phyloP scores from a whole-genome alignment of 169 alveolate species.

The Eimeria necatrix region DNA sequence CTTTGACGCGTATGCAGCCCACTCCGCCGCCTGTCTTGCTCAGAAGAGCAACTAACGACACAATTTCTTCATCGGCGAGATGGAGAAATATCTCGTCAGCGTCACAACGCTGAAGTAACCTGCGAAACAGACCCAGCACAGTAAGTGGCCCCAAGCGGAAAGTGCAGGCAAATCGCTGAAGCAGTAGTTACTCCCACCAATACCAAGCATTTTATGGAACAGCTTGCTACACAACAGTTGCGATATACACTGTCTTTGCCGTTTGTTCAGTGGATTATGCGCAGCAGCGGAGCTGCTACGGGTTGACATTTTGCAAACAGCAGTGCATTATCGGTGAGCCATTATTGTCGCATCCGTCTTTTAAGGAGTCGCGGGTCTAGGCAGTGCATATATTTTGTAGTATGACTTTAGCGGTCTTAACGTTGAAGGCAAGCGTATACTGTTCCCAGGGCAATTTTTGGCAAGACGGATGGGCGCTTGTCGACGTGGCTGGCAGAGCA shows the following conservation, averaged over 20 bases:
- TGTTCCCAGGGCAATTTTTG: conserved; percentile 58
- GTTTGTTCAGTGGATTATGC: conserved; percentile 57
- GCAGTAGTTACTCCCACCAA: too few relatives aligned
- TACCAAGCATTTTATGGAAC: too few relatives aligned
- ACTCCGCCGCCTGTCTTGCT: conserved; percentile 69
- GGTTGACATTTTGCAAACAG: conserved; percentile 57
- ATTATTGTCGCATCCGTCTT: background rate
- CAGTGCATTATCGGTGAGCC: conserved; percentile 64
- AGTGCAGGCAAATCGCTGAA: too few relatives aligned
- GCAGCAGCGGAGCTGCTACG: conserved; percentile 74
- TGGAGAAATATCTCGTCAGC: conserved; percentile 31
- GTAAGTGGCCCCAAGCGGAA: background rate
- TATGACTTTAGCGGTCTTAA: too few relatives aligned
- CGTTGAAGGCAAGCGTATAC: background rate
- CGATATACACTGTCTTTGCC: background rate
- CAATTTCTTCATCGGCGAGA: conserved; percentile 60
- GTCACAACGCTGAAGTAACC: conserved; percentile 57
- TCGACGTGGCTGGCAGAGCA: conserved; percentile 71
- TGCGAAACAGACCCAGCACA: conserved; percentile 58
- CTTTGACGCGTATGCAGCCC: conserved; percentile 37
- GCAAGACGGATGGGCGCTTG: conserved; percentile 54
- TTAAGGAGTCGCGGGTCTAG: background rate
- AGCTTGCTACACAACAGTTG: background rate
- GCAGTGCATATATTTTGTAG: background rate
- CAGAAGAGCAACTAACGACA: conserved; percentile 60